These are phyloP conservation scores for Sporobolomyces pararoseus DNA, from an alignment of 768 basidiomycete species.

Conservation along the genomic window DNA sequence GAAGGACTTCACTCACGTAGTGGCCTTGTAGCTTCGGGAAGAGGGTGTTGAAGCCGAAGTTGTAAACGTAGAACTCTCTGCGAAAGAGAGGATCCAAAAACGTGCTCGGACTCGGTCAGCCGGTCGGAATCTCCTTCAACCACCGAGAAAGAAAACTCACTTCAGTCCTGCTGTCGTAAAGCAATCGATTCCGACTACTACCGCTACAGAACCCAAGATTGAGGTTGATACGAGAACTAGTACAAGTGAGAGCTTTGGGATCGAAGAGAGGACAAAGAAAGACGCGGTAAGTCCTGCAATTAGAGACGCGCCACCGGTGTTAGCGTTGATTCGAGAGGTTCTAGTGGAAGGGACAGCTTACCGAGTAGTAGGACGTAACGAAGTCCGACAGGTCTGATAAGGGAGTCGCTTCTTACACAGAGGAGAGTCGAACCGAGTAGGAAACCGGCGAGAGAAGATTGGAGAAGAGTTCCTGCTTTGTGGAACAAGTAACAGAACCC, in stretches of 20 bases:
- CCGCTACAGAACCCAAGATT: constrained; percentile 66
- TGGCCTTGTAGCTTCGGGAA: constrained; percentile 71
- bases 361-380: constrained; percentile 89
- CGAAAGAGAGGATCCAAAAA: too few species aligned
- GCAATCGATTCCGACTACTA: constrained; percentile 72
- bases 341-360: constrained; percentile 46
- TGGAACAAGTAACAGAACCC: constrained; percentile 87
- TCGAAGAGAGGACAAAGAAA: constrained; percentile 6
- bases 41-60: constrained; percentile 74
- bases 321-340: background rate
- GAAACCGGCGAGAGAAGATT: constrained; percentile 73
- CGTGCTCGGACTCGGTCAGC: background rate
- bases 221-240: constrained; percentile 7
- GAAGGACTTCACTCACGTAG: constrained; percentile 21
- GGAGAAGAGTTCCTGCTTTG: constrained; percentile 77
- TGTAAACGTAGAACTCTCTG: constrained; percentile 86
- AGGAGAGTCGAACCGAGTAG: constrained; percentile 82
- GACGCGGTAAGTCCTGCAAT: constrained; percentile 1
- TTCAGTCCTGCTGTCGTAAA: constrained; percentile 20
- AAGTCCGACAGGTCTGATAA: constrained; percentile 70
- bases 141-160: constrained; percentile 16
- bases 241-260: background rate
- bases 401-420: constrained; percentile 73
- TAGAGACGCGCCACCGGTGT: background rate
- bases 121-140: constrained; percentile 4